Evolutionary conservation across 176 grass and related monocot genomes (phyloP).

Genomic region (Aegilops speltoides): DNA sequence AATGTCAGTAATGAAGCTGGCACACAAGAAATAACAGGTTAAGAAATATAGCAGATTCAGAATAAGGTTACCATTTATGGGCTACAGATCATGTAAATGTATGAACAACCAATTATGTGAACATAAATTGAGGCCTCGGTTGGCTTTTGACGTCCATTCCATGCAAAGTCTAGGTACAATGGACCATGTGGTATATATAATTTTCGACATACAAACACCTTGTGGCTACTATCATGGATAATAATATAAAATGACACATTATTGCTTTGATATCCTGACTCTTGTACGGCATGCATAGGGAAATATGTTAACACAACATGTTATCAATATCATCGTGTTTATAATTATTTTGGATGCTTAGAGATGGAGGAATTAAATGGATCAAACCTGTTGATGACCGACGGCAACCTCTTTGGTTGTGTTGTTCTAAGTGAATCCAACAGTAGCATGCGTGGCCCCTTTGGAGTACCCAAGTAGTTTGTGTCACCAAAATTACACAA

Average conservation of each 20-base stretch:
- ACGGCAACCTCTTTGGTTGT: conserved; percentile 45
- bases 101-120: neutral
- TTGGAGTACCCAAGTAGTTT: conserved; percentile 7
- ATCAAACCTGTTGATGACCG: conserved; percentile 63
- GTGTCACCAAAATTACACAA: conserved; percentile 75
- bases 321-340: neutral
- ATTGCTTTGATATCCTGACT: no score
- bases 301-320: neutral
- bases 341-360: neutral
- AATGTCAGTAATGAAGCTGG: conserved; percentile 80
- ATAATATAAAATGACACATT: no score
- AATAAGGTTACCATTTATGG: neutral
- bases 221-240: no score
- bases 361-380: neutral
- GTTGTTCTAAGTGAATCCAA: conserved; percentile 74
- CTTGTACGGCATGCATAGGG: no score
- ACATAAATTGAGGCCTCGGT: neutral
- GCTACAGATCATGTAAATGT: neutral
- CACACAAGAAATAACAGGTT: neutral
- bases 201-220: no score
- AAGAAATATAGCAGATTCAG: neutral
- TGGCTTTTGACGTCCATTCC: no score
- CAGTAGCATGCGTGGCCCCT: conserved; percentile 68
- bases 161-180: no score
- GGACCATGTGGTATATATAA: no score